Evolutionary conservation across 441 rosid genomes (phyloP), one percentile per base, ranked within the genome.

Genomic region (Erodium trifolium): DNA sequence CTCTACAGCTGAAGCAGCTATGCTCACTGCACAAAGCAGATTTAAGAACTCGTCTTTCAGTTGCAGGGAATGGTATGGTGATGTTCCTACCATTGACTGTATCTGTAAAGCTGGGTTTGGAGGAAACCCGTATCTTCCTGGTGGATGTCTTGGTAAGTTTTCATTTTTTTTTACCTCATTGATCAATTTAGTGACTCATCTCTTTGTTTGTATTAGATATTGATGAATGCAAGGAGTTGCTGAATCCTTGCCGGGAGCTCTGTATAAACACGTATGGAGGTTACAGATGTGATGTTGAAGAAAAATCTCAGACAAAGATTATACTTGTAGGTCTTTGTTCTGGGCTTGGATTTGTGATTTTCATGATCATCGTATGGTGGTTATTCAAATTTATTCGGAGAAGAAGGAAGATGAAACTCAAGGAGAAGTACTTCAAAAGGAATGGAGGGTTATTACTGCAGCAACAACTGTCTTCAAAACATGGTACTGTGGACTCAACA

Each of bases 1-100:
- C 63, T 59, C 63, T 0, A 59, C 63, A 17, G 63, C 63, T 18
- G 63, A 59, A 27, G 63, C 63, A 2, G 63, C 63, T 9, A 59
- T 11, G 8, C 23, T 59, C 2, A 18, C 27, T 2, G 13, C 27
- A 59, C 63, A 59, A 59, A 59, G 63, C 27, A 18, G 13, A 59
- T 13, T 59, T 31, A 19, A 19, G 13, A 59, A 59, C 63, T 59
- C 63, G 31, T 59, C 63, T 59, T 59, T 59, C 31, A 59, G 63
- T 59, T 59, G 63, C 31, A 59, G 63, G 63, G 63, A 59, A 18
- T 18, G 63, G 63, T 59, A 59, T 59, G 63, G 11, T 59, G 63
- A 59, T 59, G 63, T 59, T 59, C 63, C 63, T 6, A 59, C 63
- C 27, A 18, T 59, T 59, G 63, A 59, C 17, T 59, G 63, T 59